Evolutionary conservation across 768 basidiomycete genomes (phyloP).

Genomic region (Cubamyces sp.): DNA sequence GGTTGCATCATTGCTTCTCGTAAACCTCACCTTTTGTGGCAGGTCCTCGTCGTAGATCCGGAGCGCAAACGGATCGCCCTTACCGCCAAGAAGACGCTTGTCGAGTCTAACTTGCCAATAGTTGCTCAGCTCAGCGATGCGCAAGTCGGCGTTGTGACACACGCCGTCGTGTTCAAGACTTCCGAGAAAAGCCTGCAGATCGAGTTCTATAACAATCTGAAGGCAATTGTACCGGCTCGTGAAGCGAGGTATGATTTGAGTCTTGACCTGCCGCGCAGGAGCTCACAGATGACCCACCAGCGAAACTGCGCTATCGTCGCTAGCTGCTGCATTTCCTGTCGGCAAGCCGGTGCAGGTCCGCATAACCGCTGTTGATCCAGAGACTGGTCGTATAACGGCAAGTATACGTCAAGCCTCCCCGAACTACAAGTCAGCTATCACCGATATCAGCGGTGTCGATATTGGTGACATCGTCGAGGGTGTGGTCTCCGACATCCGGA

Average conservation of each 20-base stretch:
- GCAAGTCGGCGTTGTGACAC: constrained; percentile 68
- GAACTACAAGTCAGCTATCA: constrained; percentile 48
- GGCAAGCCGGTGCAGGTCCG: constrained; percentile 88
- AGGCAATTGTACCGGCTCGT: constrained; percentile 76
- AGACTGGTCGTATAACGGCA: constrained; percentile 70
- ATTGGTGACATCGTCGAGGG: constrained; percentile 78
- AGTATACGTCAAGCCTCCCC: constrained; percentile 83
- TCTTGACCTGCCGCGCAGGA: constrained; percentile 1
- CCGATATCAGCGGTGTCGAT: constrained; percentile 74
- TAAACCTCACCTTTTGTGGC: constrained; percentile 1
- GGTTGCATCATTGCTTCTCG: background rate
- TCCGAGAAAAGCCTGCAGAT: constrained; percentile 79
- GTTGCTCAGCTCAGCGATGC: constrained; percentile 68
- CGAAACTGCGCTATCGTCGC: constrained; percentile 61
- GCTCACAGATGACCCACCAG: constrained; percentile 42
- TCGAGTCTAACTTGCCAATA: constrained; percentile 79
- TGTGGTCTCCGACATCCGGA: constrained; percentile 78
- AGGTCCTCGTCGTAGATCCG: constrained; percentile 85
- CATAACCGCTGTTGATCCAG: constrained; percentile 64
- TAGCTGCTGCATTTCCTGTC: constrained; percentile 66
- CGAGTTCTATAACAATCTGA: constrained; percentile 89
- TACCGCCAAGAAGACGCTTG: constrained; percentile 89
- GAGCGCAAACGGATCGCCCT: constrained; percentile 80
- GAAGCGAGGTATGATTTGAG: constrained; percentile 72
- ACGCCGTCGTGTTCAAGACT: constrained; percentile 86